Evolutionary conservation across 2,329 filamentous ascomycete genomes (phyloP).

Genomic region (Ophiognomonia clavigignenti-juglandacearum): DNA sequence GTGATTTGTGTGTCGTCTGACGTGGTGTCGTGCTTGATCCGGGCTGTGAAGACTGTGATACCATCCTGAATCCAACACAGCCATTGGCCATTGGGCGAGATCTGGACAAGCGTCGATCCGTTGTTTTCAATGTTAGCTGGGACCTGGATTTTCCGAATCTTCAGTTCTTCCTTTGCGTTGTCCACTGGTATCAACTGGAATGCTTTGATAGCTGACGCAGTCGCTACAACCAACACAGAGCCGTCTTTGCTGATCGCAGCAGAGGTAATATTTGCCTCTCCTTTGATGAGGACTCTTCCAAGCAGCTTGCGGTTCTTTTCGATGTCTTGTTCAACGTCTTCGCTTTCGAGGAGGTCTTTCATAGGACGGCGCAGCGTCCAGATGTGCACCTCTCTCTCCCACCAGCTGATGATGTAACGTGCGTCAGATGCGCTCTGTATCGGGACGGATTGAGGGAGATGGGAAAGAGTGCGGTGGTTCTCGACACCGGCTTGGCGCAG

Average conservation of each 20-base stretch:
- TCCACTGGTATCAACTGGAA: conserved; percentile 61
- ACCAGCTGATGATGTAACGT: conserved; percentile 83
- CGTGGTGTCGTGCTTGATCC: conserved; percentile 32
- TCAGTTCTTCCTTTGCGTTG: conserved; percentile 53
- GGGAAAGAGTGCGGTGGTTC: conserved; percentile 75
- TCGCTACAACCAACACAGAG: conserved; percentile 66
- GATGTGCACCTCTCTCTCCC: conserved; percentile 80
- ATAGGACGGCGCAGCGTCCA: conserved; percentile 58
- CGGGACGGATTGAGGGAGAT: conserved; percentile 73
- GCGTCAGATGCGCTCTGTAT: conserved; percentile 67
- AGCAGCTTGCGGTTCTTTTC: conserved; percentile 60
- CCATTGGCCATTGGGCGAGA: conserved; percentile 69
- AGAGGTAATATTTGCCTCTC: conserved; percentile 79
- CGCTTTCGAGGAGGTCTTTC: conserved; percentile 39
- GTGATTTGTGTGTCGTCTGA: conserved; percentile 32
- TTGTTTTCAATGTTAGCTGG: conserved; percentile 49
- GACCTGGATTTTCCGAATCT: conserved; percentile 65
- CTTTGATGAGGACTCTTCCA: conserved; percentile 62
- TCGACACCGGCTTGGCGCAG: conserved; percentile 73
- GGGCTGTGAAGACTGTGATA: conserved; percentile 50
- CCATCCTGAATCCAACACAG: conserved; percentile 60
- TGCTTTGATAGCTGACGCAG: conserved; percentile 67
- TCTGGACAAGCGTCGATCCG: conserved; percentile 65
- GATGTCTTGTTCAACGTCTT: conserved; percentile 34
- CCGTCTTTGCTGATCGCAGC: conserved; percentile 64